Base-by-base conservation (phyloP, 1,284 basidiomycete genomes). In the Melampsora allii-populina region DNA sequence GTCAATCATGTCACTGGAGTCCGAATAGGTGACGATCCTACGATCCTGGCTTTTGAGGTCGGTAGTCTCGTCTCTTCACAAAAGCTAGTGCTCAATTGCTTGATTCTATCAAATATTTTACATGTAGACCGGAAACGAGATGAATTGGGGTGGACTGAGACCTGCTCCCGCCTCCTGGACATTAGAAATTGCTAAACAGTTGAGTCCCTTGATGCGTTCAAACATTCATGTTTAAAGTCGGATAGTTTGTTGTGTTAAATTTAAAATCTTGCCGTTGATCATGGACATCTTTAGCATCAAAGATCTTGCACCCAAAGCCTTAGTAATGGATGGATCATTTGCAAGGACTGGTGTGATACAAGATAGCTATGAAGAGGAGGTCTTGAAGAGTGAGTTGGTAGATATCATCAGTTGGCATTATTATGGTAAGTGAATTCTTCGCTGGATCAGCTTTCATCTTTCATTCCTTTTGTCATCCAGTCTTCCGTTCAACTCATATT, bases 241-340 rank as follows among this genome's bases (percentile, higher is more conserved):
- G 14, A n/a, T 46, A 50, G 50, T 17, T 33, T 21, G 29, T 27
- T 61, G 24, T 24, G 29, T 45, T 31, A 45, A 39, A 24, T 19
- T 45, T 31, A 45, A 39, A 24, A 6, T 58, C 29, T 33, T 27
- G 9, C 17, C 31, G 21, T 45, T 50, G 17, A 21, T 65, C 17
- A 46, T 71, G 17, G 17, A 29, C n/a, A 48, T 61, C 67, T 45
- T 63, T 76, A 36, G 75, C 69, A 78, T 81, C 75, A 80, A 80
- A 61, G 77, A 77, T 4, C 76, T 79, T 19, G 79, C 79, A 12
- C 80, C 80, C 0, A 75, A 77, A 31, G 77, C 77, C 17, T 76
- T 81, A 29, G 79, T 81, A 31, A 79, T 81, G 79, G 80, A 81
- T 42, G 80, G 80, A 2, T 76, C 73, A 3, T 80, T 79, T 65